A percentile compares a stretch with the other conserved stretches of the same genome.
These are phyloP conservation scores for Xylaria longipes DNA, from an alignment of 495 filamentous ascomycete species.

Conservation along the genomic window DNA sequence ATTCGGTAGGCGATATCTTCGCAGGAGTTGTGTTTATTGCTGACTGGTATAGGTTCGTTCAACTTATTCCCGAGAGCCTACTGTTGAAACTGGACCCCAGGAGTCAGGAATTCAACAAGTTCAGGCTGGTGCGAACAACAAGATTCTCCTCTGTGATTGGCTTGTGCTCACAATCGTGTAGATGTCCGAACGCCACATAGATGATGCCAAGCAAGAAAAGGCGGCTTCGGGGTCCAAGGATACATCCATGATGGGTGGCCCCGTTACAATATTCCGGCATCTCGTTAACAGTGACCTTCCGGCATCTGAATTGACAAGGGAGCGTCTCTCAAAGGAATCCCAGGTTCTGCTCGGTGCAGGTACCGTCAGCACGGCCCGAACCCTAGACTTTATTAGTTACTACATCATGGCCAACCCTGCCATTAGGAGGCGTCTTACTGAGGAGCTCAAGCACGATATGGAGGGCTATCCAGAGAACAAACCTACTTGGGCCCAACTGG, in stretches of 20 bases:
- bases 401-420: constrained; percentile 37
- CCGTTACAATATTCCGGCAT: constrained; percentile 35
- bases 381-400: constrained; percentile 35
- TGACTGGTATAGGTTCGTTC: background rate
- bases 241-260: constrained; percentile 11
- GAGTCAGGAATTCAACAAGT: constrained; percentile 11
- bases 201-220: constrained; percentile 5
- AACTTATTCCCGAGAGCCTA: background rate
- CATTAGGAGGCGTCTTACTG: constrained; percentile 23
- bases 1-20: constrained; percentile 21
- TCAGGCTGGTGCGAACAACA: background rate
- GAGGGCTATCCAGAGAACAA: constrained; percentile 23
- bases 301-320: constrained; percentile 34
- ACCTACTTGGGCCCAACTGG: constrained; percentile 38
- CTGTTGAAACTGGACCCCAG: background rate
- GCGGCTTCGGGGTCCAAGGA: constrained; percentile 6
- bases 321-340: constrained; percentile 37
- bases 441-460: constrained; percentile 34
- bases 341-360: constrained; percentile 35
- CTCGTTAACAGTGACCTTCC: constrained; percentile 39
- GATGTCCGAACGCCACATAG: constrained; percentile 28
- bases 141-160: background rate
- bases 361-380: constrained; percentile 36
- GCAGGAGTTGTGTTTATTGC: background rate
- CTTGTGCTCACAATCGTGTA: constrained; percentile 22